Conservation (phyloP, 306 rosid species). For the Fragaria ananassa region DNA sequence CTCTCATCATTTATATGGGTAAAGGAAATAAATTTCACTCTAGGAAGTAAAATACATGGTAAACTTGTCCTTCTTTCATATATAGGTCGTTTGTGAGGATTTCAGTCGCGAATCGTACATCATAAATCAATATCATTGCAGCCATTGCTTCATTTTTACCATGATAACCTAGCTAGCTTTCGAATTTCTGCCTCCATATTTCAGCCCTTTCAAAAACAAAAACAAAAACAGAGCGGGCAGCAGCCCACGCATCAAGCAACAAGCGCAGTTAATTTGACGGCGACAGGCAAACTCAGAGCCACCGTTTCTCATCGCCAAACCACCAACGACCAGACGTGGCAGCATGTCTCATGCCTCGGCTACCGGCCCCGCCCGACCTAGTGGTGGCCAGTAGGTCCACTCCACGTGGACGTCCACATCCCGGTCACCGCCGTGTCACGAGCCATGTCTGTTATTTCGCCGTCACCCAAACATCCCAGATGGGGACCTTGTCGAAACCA, state of each 20-base stretch:
- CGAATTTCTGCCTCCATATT: neutral
- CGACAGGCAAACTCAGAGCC: slow-evolving; percentile 27
- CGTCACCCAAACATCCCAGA: slow-evolving; percentile 29
- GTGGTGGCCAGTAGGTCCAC: slow-evolving; percentile 36
- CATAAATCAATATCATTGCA: too few relatives aligned
- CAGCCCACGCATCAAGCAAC: slow-evolving; percentile 18
- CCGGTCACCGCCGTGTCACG: slow-evolving; percentile 40
- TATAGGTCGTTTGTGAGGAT: neutral
- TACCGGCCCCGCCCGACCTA: slow-evolving; percentile 30
- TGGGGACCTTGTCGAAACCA: slow-evolving; percentile 34
- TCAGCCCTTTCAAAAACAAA: neutral
- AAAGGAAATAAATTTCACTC: neutral
- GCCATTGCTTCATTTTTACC: neutral
- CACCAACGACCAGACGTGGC: slow-evolving; percentile 20
- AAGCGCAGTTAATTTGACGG: slow-evolving; percentile 32
- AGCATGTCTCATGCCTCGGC: neutral
- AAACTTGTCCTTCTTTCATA: neutral
- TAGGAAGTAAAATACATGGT: too few relatives aligned
- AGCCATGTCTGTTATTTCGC: slow-evolving; percentile 26
- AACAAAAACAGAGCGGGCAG: neutral
- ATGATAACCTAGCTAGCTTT: neutral
- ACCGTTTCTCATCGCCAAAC: slow-evolving; percentile 9
- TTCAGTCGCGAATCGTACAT: neutral
- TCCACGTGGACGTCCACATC: slow-evolving; percentile 52
- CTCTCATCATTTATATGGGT: neutral